phyloP scores from a whole-genome alignment of 257 asterid species.

The Forsythia suspensa region DNA sequence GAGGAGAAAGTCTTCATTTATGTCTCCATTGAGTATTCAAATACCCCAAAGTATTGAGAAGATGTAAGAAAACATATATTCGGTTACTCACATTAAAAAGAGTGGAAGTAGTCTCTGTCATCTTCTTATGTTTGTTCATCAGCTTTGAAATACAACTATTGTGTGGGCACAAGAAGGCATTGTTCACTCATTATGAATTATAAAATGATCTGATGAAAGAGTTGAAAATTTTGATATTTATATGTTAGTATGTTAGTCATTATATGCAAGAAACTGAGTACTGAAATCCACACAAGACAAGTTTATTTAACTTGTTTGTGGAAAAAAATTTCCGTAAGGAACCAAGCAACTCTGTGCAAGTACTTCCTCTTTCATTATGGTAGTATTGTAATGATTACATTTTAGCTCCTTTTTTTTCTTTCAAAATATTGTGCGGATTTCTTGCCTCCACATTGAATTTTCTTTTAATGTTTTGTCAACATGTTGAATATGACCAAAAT shows the following conservation, averaged over 20 bases:
- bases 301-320: neutral
- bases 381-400: neutral
- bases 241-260: neutral
- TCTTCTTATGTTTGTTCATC: neutral
- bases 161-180: slow-evolving; percentile 8
- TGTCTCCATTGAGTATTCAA: slow-evolving; percentile 49
- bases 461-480: neutral
- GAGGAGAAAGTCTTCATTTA: slow-evolving; percentile 47
- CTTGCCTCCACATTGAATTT: neutral
- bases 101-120: neutral
- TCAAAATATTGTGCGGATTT: neutral
- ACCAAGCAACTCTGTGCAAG: neutral
- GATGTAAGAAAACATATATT: slow-evolving; percentile 50
- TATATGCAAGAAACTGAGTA: neutral
- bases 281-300: neutral
- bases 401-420: neutral
- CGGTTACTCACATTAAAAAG: slow-evolving; percentile 1
- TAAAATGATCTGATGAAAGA: no score
- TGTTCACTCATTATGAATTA: neutral
- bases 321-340: neutral
- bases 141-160: slow-evolving; percentile 3
- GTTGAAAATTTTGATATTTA: neutral
- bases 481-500: neutral
- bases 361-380: neutral
- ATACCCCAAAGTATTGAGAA: slow-evolving; percentile 78